phyloP scores from a whole-genome alignment of 257 asterid species.

The Ophiorrhiza pumila region DNA sequence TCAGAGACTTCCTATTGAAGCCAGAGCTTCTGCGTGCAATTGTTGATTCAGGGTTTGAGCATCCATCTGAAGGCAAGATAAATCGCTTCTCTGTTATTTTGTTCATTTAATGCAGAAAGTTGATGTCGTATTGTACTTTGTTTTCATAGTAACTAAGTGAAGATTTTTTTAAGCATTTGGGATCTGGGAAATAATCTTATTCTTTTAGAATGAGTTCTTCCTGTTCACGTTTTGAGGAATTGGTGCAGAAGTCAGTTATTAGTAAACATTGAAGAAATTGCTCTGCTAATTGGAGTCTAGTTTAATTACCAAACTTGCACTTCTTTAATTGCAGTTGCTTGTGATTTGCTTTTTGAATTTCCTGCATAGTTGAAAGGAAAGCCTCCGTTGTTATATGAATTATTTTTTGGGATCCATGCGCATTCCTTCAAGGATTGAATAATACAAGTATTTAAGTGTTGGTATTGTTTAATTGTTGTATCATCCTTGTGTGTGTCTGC shows the following conservation, averaged over 20 bases:
- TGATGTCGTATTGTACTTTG: neutral
- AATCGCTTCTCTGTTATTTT: neutral
- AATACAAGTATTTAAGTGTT: neutral
- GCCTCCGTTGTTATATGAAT: too few species aligned
- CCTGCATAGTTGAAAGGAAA: too few species aligned
- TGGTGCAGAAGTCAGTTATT: neutral
- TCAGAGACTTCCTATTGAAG: conserved; percentile 48
- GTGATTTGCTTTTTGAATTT: neutral
- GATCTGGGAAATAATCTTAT: neutral
- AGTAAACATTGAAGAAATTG: neutral
- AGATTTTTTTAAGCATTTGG: neutral
- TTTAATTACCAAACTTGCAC: neutral
- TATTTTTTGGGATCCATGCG: neutral
- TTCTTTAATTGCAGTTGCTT: neutral
- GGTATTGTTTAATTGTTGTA: neutral
- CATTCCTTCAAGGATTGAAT: neutral
- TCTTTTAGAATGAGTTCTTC: neutral
- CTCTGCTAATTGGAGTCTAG: neutral
- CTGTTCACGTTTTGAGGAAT: neutral
- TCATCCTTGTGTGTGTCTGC: neutral
- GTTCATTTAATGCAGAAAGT: neutral
- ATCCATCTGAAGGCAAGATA: conserved; percentile 52
- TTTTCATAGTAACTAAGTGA: neutral
- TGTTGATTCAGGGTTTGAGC: conserved; percentile 53
- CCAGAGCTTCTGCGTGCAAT: conserved; percentile 51